A percentile compares a stretch with the other conserved stretches of the same genome.
These are phyloP conservation scores for Bolboschoenoplectus hybrid DNA, from an alignment of 202 grass and related monocot genomes.

Conservation along the genomic window DNA sequence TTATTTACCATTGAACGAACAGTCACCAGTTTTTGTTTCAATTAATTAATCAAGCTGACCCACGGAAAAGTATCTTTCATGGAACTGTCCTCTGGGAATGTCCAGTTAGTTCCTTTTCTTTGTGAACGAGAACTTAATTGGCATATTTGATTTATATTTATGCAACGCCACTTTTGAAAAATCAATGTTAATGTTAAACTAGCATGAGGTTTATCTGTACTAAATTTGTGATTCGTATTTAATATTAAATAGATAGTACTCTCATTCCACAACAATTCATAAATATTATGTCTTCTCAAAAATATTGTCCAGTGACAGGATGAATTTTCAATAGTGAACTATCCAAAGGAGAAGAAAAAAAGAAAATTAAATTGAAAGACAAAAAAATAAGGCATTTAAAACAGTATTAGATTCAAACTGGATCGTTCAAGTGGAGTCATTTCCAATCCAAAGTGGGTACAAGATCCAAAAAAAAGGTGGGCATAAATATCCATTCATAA, in stretches of 20 bases:
- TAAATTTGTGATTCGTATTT: background rate
- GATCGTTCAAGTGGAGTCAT: background rate
- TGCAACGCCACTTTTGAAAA: background rate
- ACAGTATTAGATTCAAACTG: background rate
- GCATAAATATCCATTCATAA: background rate
- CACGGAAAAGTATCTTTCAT: background rate
- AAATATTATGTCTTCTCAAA: background rate
- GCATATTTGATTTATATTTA: background rate
- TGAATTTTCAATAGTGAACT: background rate
- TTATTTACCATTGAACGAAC: background rate
- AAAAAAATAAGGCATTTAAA: too few relatives aligned
- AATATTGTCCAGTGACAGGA: background rate
- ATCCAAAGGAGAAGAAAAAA: background rate
- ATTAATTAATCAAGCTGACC: background rate
- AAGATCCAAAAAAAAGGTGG: background rate
- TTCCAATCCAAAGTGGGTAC: background rate
- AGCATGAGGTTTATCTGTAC: too few relatives aligned
- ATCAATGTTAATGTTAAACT: background rate
- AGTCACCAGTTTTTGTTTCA: background rate
- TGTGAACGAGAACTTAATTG: background rate
- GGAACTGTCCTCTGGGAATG: background rate
- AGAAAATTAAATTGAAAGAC: background rate
- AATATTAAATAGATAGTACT: too few relatives aligned
- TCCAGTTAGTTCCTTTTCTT: background rate
- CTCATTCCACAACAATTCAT: background rate